These are phyloP conservation scores for Ascochyta viciae-villosae DNA, from an alignment of 2,329 filamentous ascomycete genomes.

Conservation along the genomic window DNA sequence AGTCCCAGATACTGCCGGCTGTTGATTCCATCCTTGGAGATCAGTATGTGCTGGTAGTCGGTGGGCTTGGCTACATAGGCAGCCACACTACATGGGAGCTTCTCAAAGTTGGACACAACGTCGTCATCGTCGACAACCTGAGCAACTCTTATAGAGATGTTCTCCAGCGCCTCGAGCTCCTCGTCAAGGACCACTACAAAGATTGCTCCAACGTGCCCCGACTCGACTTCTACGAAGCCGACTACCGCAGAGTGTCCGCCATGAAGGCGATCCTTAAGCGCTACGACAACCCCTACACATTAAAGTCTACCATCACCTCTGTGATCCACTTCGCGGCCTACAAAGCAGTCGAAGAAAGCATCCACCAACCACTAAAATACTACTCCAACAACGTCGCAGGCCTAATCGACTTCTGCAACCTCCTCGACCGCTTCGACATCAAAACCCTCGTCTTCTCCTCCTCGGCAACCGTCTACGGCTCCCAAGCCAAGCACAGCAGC, in stretches of 20 bases:
- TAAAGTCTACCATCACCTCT: conserved; percentile 55
- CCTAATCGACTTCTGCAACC: conserved; percentile 62
- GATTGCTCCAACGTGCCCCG: conserved; percentile 35
- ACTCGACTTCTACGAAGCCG: conserved; percentile 52
- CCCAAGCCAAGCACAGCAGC: too few species aligned
- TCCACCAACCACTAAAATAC: conserved; percentile 64
- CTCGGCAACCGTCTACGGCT: too few species aligned
- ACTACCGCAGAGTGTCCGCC: conserved; percentile 46
- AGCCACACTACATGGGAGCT: conserved; percentile 61
- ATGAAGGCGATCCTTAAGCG: conserved; percentile 15
- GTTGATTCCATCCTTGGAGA: neutral
- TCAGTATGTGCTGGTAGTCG: conserved; percentile 30
- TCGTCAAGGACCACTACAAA: neutral
- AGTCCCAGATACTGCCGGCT: neutral
- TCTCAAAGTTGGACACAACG: conserved; percentile 58
- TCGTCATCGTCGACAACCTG: conserved; percentile 52
- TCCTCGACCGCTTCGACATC: conserved; percentile 63
- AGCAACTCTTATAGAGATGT: conserved; percentile 49
- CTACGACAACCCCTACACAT: conserved; percentile 29
- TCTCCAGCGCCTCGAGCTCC: conserved; percentile 32
- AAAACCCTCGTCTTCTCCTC: conserved; percentile 70
- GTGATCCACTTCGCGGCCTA: conserved; percentile 72
- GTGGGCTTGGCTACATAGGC: conserved; percentile 61
- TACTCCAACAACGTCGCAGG: conserved; percentile 70
- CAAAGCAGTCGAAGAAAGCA: conserved; percentile 68